Percentiles rank a stretch among this genome's conserved stretches.
Evolutionary conservation across 2,329 filamentous ascomycete genomes (phyloP).

Genomic region (Sporothrix luriei): DNA sequence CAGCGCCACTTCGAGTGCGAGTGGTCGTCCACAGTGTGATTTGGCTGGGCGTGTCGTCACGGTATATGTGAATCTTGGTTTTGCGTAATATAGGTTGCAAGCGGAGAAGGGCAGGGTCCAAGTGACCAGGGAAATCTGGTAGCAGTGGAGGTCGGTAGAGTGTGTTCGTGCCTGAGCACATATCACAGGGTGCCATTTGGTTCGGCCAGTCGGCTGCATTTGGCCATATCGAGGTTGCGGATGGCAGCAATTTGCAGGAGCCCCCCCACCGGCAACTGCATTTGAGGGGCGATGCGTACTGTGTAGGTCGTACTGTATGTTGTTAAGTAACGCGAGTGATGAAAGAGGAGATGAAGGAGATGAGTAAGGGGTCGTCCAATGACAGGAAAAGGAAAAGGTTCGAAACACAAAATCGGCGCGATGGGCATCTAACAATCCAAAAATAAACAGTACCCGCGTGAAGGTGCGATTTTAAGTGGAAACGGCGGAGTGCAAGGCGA

Average conservation of each 20-base stretch:
- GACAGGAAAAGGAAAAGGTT: constrained; percentile 16
- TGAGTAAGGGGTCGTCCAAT: constrained; percentile 7
- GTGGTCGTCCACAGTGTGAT: not conserved
- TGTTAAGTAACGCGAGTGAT: no score
- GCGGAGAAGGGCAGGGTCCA: not conserved
- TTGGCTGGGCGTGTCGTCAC: constrained; percentile 20
- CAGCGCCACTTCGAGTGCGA: constrained; percentile 4
- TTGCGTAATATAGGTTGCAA: constrained; percentile 22
- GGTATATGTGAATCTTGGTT: constrained; percentile 18
- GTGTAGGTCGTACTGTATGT: no score
- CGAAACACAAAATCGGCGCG: constrained; percentile 12
- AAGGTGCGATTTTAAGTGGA: not conserved
- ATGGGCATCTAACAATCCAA: constrained; percentile 14
- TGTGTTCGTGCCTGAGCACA: not conserved
- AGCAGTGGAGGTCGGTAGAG: not conserved
- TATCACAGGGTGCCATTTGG: constrained; percentile 12
- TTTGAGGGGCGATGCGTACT: not conserved
- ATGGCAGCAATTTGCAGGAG: constrained; percentile 1
- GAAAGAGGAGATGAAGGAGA: constrained; percentile 14
- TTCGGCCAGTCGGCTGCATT: not conserved
- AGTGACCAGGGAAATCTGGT: not conserved
- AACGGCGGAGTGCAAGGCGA: not conserved
- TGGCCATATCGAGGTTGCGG: not conserved
- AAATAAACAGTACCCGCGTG: not conserved
- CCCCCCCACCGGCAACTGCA: not conserved